Evolutionary conservation across 371 early-diverging fungal genomes (phyloP).

Genomic region (Mucor irregularis): DNA sequence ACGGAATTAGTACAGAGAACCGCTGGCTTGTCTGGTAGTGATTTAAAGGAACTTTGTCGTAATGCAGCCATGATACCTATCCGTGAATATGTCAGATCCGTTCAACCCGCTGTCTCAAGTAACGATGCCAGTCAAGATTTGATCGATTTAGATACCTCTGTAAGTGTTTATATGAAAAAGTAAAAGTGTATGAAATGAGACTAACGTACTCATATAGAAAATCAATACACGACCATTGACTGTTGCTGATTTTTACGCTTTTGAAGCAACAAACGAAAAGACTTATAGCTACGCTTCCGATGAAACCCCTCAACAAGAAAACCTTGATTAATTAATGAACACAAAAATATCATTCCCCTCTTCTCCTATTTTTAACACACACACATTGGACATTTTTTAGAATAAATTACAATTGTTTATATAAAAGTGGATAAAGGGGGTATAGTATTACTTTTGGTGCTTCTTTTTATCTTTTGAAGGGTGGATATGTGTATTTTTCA

Average conservation of each 20-base stretch:
- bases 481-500: not conserved
- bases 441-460: not conserved
- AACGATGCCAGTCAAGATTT: constrained; percentile 39
- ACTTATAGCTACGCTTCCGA: constrained; percentile 20
- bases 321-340: constrained; percentile 25
- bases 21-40: constrained; percentile 90
- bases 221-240: constrained; percentile 61
- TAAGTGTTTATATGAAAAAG: constrained; percentile 7
- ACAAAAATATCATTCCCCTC: not conserved
- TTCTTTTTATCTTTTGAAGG: too few species aligned
- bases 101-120: constrained; percentile 27
- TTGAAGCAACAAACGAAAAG: constrained; percentile 41
- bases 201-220: constrained; percentile 31
- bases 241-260: constrained; percentile 63
- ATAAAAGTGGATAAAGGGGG: too few species aligned
- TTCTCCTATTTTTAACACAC: not conserved
- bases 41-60: constrained; percentile 95
- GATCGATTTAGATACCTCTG: constrained; percentile 35
- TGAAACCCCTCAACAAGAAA: constrained; percentile 30
- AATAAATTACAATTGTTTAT: too few species aligned
- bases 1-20: constrained; percentile 76
- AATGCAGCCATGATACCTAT: constrained; percentile 95
- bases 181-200: not conserved
- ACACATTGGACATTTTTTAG: too few species aligned
- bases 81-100: constrained; percentile 79